Evolutionary conservation across 768 basidiomycete genomes (phyloP), one percentile per base, ranked within the genome.

Genomic region (Leccinum truebloodii): DNA sequence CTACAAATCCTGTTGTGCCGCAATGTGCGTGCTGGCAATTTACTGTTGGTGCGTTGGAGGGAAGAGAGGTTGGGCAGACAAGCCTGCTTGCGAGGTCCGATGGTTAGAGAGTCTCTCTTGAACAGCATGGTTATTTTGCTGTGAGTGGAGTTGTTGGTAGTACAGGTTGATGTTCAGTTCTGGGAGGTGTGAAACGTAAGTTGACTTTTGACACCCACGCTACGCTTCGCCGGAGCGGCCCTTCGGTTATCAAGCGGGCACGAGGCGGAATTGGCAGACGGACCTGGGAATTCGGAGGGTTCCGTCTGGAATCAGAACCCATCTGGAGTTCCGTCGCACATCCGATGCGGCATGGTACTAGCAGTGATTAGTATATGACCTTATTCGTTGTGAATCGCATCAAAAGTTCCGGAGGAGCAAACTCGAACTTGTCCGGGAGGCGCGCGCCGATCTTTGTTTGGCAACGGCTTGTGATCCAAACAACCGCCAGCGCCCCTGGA

Each of bases 181-280:
- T 35, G 35, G 51, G 20, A 16, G 34, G 50, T 62, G 70, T 55
- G 63, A 71, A 32, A 67, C 61, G 61, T 64, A 73, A 73, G 71
- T 73, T 71, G 71, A 65, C 35, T 64, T 66, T 41, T 26, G 57
- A 26, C 51, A 52, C 59, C 24, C 48, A 46, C 44, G 44, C 41
- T 41, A 41, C 39, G 41, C n/a, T 20, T 13, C 44, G 34, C 34
- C 34, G 44, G 10, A 3, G 48, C 68, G 67, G 63, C 53, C 64
- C 60, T 26, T 71, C 65, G 64, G 62, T 59, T 72, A 61, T 52
- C 46, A 53, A 57, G 37, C 13, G 30, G 61, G 22, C 65, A 59
- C 13, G 62, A 66, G 55, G 59, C 59, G 18, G 32, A 35, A 35
- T 14, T 35, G 30, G 30, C 34, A 35, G 59, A 54, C 50, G 51